Evolutionary conservation across 2,329 filamentous ascomycete genomes (phyloP).

Genomic region (Trichoderma arundinaceum): DNA sequence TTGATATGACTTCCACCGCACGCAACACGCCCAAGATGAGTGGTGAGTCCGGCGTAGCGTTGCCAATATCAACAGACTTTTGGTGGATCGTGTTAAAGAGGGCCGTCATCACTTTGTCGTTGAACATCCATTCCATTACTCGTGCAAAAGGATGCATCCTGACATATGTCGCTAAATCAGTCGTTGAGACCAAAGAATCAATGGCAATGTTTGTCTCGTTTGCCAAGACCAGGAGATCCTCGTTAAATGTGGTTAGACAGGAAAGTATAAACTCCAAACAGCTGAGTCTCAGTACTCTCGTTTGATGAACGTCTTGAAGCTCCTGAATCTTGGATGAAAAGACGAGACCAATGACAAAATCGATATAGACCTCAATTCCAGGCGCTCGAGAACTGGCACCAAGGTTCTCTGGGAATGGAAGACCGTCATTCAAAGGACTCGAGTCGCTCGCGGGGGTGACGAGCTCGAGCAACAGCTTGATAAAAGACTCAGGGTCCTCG

Average conservation of each 20-base stretch:
- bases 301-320: constrained; percentile 69
- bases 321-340: constrained; percentile 72
- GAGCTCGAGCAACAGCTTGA: constrained; percentile 75
- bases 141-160: constrained; percentile 89
- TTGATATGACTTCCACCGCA: constrained; percentile 82
- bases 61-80: constrained; percentile 72
- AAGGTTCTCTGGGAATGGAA: constrained; percentile 87
- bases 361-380: constrained; percentile 90
- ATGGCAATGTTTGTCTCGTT: constrained; percentile 78
- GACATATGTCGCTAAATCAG: constrained; percentile 79
- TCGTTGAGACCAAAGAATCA: constrained; percentile 74
- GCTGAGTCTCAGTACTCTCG: constrained; percentile 74
- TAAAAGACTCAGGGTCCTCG: constrained; percentile 84
- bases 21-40: constrained; percentile 78
- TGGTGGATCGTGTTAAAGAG: constrained; percentile 82
- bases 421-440: constrained; percentile 69
- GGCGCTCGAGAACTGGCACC: constrained; percentile 76
- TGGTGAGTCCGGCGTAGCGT: constrained; percentile 76
- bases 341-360: constrained; percentile 83
- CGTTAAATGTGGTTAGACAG: constrained; percentile 88
- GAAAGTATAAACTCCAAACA: constrained; percentile 84
- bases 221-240: constrained; percentile 85
- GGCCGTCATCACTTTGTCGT: constrained; percentile 81
- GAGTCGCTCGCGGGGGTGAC: constrained; percentile 68
- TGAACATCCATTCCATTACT: constrained; percentile 98